Evolutionary conservation across 129 eudicot species (phyloP).

Genomic region (Erigeron canadensis): DNA sequence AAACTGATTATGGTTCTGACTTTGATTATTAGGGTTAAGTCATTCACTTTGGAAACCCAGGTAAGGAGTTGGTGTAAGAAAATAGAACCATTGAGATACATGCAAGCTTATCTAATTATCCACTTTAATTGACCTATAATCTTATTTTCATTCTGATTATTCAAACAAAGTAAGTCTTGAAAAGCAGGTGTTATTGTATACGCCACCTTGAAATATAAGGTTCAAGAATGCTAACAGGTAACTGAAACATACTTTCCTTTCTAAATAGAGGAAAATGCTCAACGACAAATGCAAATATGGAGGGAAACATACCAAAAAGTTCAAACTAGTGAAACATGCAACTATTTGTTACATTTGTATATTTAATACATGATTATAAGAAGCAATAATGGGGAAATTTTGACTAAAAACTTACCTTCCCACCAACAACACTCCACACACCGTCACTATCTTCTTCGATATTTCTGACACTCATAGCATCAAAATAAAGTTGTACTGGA

Average conservation of each 20-base stretch:
- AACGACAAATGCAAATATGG: background rate
- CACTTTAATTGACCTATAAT: background rate
- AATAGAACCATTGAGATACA: background rate
- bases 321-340: constrained; percentile 11
- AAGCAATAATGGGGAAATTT: background rate
- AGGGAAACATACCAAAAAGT: background rate
- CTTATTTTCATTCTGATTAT: background rate
- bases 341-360: background rate
- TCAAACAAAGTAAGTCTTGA: constrained; percentile 1
- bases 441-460: constrained; percentile 79
- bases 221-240: background rate
- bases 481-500: constrained; percentile 61
- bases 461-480: constrained; percentile 55
- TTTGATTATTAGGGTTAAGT: background rate
- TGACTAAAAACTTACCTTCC: constrained; percentile 54
- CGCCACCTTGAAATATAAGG: background rate
- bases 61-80: background rate
- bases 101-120: background rate
- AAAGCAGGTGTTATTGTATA: background rate
- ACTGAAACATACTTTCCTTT: background rate
- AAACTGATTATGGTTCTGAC: constrained; percentile 12
- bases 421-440: constrained; percentile 87
- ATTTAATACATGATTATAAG: constrained; percentile 2
- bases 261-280: background rate
- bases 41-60: background rate